These are phyloP conservation scores for Melanopsichium pennsylvanicum DNA, from an alignment of 1,284 basidiomycete genomes.

Conservation along the genomic window DNA sequence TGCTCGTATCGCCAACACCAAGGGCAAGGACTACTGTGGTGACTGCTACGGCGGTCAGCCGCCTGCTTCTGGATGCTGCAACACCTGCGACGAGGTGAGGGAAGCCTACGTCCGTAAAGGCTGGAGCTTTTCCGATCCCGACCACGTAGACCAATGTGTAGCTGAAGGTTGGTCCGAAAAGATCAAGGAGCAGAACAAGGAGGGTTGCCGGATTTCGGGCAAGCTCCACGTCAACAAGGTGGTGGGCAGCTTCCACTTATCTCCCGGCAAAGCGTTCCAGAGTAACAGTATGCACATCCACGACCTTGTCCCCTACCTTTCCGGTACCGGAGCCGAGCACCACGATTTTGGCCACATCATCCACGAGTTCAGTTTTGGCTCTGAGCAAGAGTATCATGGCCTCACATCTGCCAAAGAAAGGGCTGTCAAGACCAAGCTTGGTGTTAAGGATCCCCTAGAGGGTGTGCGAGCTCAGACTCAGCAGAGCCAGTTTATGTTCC, in stretches of 20 bases:
- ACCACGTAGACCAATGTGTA: conserved; percentile 87
- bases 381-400: conserved; percentile 48
- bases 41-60: conserved; percentile 92
- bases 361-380: conserved; percentile 77
- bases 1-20: conserved; percentile 42
- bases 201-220: conserved; percentile 93
- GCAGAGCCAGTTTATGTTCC: conserved; percentile 66
- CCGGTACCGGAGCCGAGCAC: conserved; percentile 55
- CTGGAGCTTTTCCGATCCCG: conserved; percentile 92
- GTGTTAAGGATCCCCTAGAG: conserved; percentile 84
- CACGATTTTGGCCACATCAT: conserved; percentile 89
- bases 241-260: conserved; percentile 67
- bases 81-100: conserved; percentile 93
- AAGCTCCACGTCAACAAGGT: conserved; percentile 96
- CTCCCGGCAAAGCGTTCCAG: conserved; percentile 91
- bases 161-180: conserved; percentile 94
- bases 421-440: conserved; percentile 73
- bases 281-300: conserved; percentile 81
- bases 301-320: conserved; percentile 92
- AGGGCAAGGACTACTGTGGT: conserved; percentile 69
- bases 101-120: conserved; percentile 88
- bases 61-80: conserved; percentile 82
- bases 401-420: conserved; percentile 29
- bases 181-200: conserved; percentile 86
- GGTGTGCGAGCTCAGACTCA: conserved; percentile 73